Base-by-base conservation (phyloP, 805 yeast species). In the Ogataea polymorpha region DNA sequence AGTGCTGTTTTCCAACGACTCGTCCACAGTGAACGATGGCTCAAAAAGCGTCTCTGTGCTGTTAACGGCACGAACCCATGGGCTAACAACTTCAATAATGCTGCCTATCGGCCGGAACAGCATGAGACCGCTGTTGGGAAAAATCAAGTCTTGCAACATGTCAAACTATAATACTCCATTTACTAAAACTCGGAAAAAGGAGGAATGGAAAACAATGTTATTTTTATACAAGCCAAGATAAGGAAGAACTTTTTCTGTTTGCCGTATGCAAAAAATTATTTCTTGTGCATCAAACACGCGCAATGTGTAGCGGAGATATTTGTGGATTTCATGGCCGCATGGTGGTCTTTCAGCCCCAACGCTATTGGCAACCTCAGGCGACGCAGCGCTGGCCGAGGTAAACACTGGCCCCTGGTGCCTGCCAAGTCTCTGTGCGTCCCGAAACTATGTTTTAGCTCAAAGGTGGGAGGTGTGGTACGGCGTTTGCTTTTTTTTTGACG, bases 1-100 rank as follows among this genome's bases (percentile, higher is more conserved):
- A 12, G 21, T 28, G n/a, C 17, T 33, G 24, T 15, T 33, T 10
- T 18, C 28, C 23, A 39, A 20, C 12, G 16, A 15, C 17, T 20
- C 14, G 42, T 39, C 42, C 16, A 39, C 27, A 23, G 27, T 33
- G 33, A 39, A 39, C 17, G 42, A 39, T 5, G 15, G 11, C 13
- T 5, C 23, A 28, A 39, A 39, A 6, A 39, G 30, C 17, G 42
- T 16, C 13, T 23, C 33, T 4, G 33, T 26, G 9, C 20, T 10
- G 15, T 25, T 13, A 12, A 39, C 37, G 2, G 25, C 13, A 5
- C 29, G 27, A 4, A 17, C 14, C 34, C 33, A 29, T 4, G 37
- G 42, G 5, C 26, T 23, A 3, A 39, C 23, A 6, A 30, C 37
- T 6, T 39, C 37, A 5, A 39, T 17, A 4, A 16, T 13, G 10